Conservation (phyloP, 2,329 filamentous ascomycete genomes). For the Xylariales sp. region DNA sequence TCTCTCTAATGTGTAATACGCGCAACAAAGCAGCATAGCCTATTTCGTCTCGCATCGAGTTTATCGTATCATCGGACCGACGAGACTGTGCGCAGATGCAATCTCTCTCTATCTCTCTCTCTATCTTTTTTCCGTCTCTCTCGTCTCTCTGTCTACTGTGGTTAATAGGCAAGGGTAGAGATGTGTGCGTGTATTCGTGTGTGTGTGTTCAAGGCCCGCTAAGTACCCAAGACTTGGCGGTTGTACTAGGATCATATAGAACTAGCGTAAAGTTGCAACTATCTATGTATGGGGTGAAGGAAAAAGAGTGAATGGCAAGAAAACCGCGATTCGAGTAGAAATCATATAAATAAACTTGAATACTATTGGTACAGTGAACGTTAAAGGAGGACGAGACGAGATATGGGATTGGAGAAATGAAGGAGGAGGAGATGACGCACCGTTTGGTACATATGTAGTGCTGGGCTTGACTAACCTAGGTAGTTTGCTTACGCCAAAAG, state of each 20-base stretch:
- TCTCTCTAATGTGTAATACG: constrained; percentile 4
- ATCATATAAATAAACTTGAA: too few relatives aligned
- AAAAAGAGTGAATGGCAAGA: too few relatives aligned
- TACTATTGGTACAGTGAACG: too few relatives aligned
- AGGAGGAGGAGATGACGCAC: constrained; percentile 14
- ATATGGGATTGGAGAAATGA: constrained; percentile 6
- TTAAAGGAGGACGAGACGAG: neutral
- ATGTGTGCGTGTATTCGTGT: too few relatives aligned
- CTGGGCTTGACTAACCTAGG: too few relatives aligned
- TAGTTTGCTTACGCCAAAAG: neutral
- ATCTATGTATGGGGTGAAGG: too few relatives aligned
- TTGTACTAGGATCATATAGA: neutral
- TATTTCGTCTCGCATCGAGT: too few relatives aligned
- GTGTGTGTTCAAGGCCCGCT: neutral
- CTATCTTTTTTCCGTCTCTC: neutral
- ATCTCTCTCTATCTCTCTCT: neutral
- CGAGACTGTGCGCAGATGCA: neutral
- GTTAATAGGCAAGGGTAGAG: too few relatives aligned
- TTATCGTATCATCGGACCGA: neutral
- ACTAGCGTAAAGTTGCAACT: neutral
- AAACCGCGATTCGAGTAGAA: too few relatives aligned
- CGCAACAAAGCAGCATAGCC: neutral
- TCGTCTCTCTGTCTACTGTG: neutral
- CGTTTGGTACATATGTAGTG: neutral
- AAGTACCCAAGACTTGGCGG: neutral